Conservation (phyloP, 352 stramenopile species). For the Pythium graminicola region DNA sequence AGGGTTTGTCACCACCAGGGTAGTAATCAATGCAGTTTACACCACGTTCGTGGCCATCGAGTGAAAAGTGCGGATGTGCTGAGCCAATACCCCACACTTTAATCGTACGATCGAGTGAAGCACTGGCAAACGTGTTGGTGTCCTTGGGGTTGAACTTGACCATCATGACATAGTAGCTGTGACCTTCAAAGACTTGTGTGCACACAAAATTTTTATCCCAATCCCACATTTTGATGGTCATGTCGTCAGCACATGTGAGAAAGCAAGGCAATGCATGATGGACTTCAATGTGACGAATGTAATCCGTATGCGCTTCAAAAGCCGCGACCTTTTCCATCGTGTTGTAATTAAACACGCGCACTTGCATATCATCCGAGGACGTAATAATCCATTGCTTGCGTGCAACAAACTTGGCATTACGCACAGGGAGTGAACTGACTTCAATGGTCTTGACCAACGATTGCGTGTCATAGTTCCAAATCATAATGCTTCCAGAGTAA, state of each 20-base stretch:
- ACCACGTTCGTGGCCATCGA: slow-evolving; percentile 92
- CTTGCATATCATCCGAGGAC: slow-evolving; percentile 94
- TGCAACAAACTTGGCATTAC: slow-evolving; percentile 92
- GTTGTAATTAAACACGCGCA: slow-evolving; percentile 99
- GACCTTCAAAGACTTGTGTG: slow-evolving; percentile 84
- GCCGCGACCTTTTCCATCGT: slow-evolving; percentile 95
- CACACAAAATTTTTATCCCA: slow-evolving; percentile 88
- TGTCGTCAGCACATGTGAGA: slow-evolving; percentile 96
- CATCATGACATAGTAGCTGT: slow-evolving; percentile 99
- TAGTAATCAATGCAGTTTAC: slow-evolving; percentile 99
- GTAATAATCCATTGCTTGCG: slow-evolving; percentile 97
- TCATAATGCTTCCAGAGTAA: slow-evolving; percentile 98
- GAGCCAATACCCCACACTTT: slow-evolving; percentile 93
- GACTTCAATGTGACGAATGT: slow-evolving; percentile 96
- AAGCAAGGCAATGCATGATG: slow-evolving; percentile 97
- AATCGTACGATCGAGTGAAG: slow-evolving; percentile 96
- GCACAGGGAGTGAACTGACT: slow-evolving; percentile 93
- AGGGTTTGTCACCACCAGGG: slow-evolving; percentile 97
- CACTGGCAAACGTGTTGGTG: slow-evolving; percentile 97
- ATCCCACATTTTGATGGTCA: slow-evolving; percentile 99
- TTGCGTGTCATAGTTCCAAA: slow-evolving; percentile 97
- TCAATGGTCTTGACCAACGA: slow-evolving; percentile 97
- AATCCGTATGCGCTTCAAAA: slow-evolving; percentile 98
- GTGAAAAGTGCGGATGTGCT: slow-evolving; percentile 89
- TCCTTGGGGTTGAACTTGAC: slow-evolving; percentile 99